Conservation (phyloP, 1,284 basidiomycete genomes). For the Rhodotorula sp. region DNA sequence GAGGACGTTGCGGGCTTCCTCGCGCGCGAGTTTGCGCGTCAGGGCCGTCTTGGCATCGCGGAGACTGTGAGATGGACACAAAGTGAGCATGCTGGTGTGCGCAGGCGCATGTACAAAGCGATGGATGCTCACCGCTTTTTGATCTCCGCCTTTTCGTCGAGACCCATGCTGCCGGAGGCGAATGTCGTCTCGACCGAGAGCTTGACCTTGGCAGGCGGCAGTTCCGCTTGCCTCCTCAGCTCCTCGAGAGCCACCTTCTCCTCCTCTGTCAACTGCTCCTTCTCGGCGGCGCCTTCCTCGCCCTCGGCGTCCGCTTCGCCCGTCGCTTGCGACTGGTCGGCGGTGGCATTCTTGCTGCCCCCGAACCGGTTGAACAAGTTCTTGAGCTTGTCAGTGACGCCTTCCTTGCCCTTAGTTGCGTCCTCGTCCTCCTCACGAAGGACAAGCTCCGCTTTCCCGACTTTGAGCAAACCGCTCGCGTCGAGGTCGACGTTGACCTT, state of each 20-base stretch:
- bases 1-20: constrained; percentile 87
- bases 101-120: not conserved
- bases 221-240: constrained; percentile 39
- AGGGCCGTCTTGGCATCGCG: constrained; percentile 76
- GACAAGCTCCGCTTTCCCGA: constrained; percentile 63
- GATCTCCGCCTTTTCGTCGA: constrained; percentile 67
- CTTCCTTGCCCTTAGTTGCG: constrained; percentile 48
- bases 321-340: constrained; percentile 16
- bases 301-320: constrained; percentile 17
- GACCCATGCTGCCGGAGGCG: constrained; percentile 59
- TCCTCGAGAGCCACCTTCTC: constrained; percentile 49
- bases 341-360: constrained; percentile 46
- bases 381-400: constrained; percentile 68
- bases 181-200: constrained; percentile 61
- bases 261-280: constrained; percentile 35
- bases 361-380: constrained; percentile 62
- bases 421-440: constrained; percentile 71
- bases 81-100: not conserved
- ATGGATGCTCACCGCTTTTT: constrained; percentile 37
- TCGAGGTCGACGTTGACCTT: constrained; percentile 77
- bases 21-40: constrained; percentile 68
- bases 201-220: constrained; percentile 53
- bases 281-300: constrained; percentile 47
- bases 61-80: constrained; percentile 56
- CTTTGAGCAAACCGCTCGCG: constrained; percentile 72